phyloP scores from a whole-genome alignment of 2,329 filamentous ascomycete species.

The Tolypocladium capitatum region DNA sequence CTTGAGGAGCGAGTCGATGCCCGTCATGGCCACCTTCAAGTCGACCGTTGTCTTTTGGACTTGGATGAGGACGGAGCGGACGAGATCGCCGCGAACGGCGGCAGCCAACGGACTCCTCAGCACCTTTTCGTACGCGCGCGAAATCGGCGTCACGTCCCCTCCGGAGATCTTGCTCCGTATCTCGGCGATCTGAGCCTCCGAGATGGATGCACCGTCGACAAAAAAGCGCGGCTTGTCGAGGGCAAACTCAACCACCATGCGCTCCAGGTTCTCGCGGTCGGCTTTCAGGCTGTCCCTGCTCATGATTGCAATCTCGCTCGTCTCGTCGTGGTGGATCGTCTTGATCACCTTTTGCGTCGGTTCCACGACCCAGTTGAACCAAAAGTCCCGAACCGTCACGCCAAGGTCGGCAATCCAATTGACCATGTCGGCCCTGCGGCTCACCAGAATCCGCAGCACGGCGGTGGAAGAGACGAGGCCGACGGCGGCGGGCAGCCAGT shows the following conservation, averaged over 20 bases:
- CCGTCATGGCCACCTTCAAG: slow-evolving; percentile 87
- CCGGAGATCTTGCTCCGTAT: slow-evolving; percentile 73
- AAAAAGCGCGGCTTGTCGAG: slow-evolving; percentile 60
- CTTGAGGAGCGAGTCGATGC: slow-evolving; percentile 87
- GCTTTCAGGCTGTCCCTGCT: slow-evolving; percentile 83
- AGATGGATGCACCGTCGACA: slow-evolving; percentile 37
- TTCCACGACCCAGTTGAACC: slow-evolving; percentile 90
- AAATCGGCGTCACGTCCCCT: slow-evolving; percentile 83
- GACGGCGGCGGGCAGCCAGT: slow-evolving; percentile 69
- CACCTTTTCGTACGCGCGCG: slow-evolving; percentile 84
- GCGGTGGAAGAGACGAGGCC: slow-evolving; percentile 76
- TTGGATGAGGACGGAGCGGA: slow-evolving; percentile 85
- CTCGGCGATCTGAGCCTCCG: slow-evolving; percentile 55
- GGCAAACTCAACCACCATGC: slow-evolving; percentile 97
- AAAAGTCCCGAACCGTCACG: slow-evolving; percentile 73
- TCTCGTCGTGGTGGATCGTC: slow-evolving; percentile 85
- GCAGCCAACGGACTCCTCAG: slow-evolving; percentile 70
- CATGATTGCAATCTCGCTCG: slow-evolving; percentile 92
- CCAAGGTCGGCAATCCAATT: slow-evolving; percentile 72
- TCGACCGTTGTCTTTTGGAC: slow-evolving; percentile 99
- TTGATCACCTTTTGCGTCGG: slow-evolving; percentile 71
- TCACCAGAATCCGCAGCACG: slow-evolving; percentile 64
- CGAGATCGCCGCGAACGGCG: slow-evolving; percentile 71
- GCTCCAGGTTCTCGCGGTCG: slow-evolving; percentile 81
- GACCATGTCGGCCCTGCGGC: slow-evolving; percentile 61